Conservation (phyloP, 768 basidiomycete genomes). For the Pholiota molesta region DNA sequence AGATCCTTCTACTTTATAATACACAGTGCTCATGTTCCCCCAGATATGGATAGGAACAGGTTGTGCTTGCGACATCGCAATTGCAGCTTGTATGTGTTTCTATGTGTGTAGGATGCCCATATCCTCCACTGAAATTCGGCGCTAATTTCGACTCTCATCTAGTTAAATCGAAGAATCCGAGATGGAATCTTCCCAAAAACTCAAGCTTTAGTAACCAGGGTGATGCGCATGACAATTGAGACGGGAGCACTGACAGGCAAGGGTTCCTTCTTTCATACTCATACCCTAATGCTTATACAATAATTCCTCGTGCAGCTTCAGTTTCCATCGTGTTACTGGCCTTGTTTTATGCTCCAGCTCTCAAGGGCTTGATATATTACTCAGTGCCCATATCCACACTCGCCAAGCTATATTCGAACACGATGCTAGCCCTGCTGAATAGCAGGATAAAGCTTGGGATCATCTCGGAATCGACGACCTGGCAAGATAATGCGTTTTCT, state of each 20-base stretch:
- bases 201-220: slow-evolving; percentile 1
- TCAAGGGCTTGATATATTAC: slow-evolving; percentile 2
- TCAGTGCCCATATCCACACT: neutral
- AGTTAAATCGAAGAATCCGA: neutral
- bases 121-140: neutral
- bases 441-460: slow-evolving; percentile 7
- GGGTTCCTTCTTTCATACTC: neutral
- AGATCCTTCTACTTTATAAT: neutral
- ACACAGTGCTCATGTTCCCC: neutral
- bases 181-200: neutral
- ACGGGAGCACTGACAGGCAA: slow-evolving; percentile 12
- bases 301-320: neutral
- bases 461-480: slow-evolving; percentile 2
- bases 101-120: neutral
- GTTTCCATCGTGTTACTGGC: neutral
- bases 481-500: neutral
- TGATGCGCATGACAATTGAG: slow-evolving; percentile 12
- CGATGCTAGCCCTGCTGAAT: slow-evolving; percentile 14
- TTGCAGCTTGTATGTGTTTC: slow-evolving; percentile 13
- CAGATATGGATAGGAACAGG: slow-evolving; percentile 9
- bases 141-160: neutral
- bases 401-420: slow-evolving; percentile 15
- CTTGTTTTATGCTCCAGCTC: slow-evolving; percentile 3
- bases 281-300: no score
- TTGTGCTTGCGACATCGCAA: slow-evolving; percentile 7